Percentiles rank a stretch among this genome's conserved stretches.
phyloP scores from a whole-genome alignment of 371 early-diverging fungal genomes.

The Thermomucor indicae-seudaticae region DNA sequence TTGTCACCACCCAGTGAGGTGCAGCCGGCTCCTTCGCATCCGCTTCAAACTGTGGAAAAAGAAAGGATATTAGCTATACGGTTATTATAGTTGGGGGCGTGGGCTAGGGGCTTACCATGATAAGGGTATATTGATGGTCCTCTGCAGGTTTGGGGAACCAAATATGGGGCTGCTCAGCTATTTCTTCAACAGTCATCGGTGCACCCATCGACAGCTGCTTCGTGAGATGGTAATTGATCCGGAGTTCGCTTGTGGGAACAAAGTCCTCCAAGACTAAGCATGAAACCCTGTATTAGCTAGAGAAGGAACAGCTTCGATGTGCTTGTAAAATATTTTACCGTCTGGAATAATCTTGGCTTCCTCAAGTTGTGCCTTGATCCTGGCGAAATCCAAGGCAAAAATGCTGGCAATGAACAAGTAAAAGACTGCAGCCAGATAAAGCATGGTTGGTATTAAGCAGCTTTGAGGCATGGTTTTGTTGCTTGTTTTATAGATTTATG shows the following conservation, averaged over 20 bases:
- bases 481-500: too few species aligned
- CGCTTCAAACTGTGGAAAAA: constrained; percentile 31
- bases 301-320: neutral
- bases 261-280: constrained; percentile 10
- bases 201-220: constrained; percentile 8
- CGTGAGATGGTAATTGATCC: constrained; percentile 13
- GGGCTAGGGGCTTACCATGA: too few species aligned
- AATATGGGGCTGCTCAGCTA: constrained; percentile 10
- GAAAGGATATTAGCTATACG: neutral
- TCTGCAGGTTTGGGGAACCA: constrained; percentile 12
- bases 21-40: constrained; percentile 28
- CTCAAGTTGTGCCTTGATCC: constrained; percentile 2
- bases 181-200: constrained; percentile 4
- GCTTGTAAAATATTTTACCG: constrained; percentile 5
- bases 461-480: too few species aligned
- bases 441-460: too few species aligned
- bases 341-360: constrained; percentile 12
- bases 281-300: neutral
- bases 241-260: constrained; percentile 12
- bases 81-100: too few species aligned
- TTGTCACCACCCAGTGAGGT: constrained; percentile 49
- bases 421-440: too few species aligned
- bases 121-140: constrained; percentile 10
- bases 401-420: neutral
- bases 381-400: neutral